Conservation (phyloP, 371 early-diverging fungal species). For the Choanephora cucurbitarum region DNA sequence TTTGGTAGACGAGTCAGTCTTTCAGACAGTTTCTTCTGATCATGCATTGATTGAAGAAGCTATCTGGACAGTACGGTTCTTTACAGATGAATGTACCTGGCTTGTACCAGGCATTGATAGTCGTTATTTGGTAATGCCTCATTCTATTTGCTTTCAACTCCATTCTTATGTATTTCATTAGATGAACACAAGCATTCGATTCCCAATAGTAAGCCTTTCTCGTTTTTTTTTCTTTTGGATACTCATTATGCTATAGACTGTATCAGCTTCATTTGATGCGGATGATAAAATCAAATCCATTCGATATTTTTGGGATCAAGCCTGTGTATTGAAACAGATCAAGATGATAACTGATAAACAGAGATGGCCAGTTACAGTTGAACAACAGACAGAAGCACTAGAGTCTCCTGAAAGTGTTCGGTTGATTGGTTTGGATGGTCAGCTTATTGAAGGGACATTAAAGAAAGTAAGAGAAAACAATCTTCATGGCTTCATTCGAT, state of each 20-base stretch:
- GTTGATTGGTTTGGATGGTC: conserved; percentile 18
- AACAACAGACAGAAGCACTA: conserved; percentile 35
- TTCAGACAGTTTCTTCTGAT: conserved; percentile 25
- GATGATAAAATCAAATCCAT: conserved; percentile 31
- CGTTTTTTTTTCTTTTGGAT: neutral
- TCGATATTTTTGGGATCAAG: conserved; percentile 52
- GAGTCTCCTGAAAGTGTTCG: conserved; percentile 20
- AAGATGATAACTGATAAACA: conserved; percentile 33
- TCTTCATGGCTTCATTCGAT: too few species aligned
- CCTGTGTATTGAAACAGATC: conserved; percentile 44
- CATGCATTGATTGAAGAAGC: conserved; percentile 43
- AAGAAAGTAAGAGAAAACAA: neutral
- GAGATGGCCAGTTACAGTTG: conserved; percentile 42
- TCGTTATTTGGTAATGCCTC: conserved; percentile 17
- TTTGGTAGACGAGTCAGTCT: conserved; percentile 36
- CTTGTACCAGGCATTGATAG: conserved; percentile 37
- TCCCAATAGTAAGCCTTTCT: conserved; percentile 35
- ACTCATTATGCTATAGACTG: too few species aligned
- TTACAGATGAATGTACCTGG: conserved; percentile 43
- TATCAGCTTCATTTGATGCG: conserved; percentile 37
- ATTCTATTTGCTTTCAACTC: neutral
- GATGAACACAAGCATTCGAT: conserved; percentile 36
- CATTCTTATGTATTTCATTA: conserved; percentile 13
- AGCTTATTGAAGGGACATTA: conserved; percentile 9
- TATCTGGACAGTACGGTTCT: conserved; percentile 43